Base-by-base conservation (phyloP, 495 filamentous ascomycete genomes). In the Aspergillus ellipticus region DNA sequence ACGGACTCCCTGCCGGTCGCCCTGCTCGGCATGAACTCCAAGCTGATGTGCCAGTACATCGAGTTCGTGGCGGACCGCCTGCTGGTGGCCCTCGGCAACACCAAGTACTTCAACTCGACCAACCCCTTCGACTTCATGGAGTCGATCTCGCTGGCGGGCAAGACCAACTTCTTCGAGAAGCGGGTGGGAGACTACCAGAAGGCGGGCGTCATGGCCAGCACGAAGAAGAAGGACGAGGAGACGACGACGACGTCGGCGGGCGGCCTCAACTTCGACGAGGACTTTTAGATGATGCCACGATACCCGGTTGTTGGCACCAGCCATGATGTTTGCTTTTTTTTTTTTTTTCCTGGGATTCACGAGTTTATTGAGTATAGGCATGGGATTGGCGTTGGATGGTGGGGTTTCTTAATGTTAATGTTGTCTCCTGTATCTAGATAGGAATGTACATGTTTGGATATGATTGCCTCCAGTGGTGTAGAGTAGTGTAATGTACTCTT, bases 111-210 rank as follows among this genome's bases (percentile, higher is more conserved):
- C 85, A 85, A 93, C 65, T 79, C 85, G 24, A 81, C 88, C 70
- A 98, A 98, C 78, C 94, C 94, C 62, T 98, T 98, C 75, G 94
- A 98, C 82, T 98, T 98, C 78, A 98, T 98, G 94, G 94, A 98
- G 84, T 93, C 91, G 66, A 98, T 98, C 77, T 97, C 94, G 9
- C 81, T 98, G 28, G 89, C 92, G 24, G 94, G 94, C 74, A 98
- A 98, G 87, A 98, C 94, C 73, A 98, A 98, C 82, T 98, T 98
- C 89, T 98, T 98, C 74, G 94, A 98, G 86, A 98, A 98, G 89
- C 89, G 94, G 57, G 94, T 98, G 39, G 95, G 89, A 74, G 94
- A 98, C 69, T 98, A 98, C 83, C 94, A 98, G 77, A 98, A 98
- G 82, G 92, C 95, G 45, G 94, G 95, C 76, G 94, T 98, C 66